These are phyloP conservation scores for Orbilia javanica DNA, from an alignment of 2,329 filamentous ascomycete species.

Conservation along the genomic window DNA sequence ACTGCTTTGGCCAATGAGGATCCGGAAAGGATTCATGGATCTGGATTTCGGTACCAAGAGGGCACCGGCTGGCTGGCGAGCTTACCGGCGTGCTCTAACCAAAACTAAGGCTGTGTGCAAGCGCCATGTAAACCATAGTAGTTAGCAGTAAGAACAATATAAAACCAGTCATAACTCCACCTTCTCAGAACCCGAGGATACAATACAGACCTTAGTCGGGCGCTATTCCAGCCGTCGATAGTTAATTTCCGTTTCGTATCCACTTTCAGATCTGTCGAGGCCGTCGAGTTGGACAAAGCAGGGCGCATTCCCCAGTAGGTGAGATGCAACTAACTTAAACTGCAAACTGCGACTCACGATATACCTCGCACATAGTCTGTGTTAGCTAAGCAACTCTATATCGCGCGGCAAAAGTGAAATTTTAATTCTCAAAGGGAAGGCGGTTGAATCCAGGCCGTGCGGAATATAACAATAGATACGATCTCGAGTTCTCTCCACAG, in stretches of 20 bases:
- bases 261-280: neutral
- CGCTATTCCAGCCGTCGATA: too few relatives aligned
- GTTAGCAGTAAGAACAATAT: neutral
- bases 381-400: neutral
- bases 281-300: constrained; percentile 4
- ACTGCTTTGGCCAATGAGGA: neutral
- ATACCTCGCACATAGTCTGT: neutral
- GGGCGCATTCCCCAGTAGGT: neutral
- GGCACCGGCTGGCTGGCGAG: neutral
- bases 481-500: too few relatives aligned
- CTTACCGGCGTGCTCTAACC: too few relatives aligned
- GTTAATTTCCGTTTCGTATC: neutral
- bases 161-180: neutral
- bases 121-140: too few relatives aligned
- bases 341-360: neutral
- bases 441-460: neutral
- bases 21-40: neutral
- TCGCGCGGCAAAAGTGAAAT: neutral
- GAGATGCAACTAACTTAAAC: neutral
- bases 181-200: neutral
- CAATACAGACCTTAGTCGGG: constrained; percentile 8
- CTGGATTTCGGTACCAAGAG: neutral
- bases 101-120: too few relatives aligned
- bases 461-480: neutral
- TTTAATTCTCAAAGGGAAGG: neutral